phyloP scores from a whole-genome alignment of 2,329 filamentous ascomycete genomes.

The Exophiala bonariae region DNA sequence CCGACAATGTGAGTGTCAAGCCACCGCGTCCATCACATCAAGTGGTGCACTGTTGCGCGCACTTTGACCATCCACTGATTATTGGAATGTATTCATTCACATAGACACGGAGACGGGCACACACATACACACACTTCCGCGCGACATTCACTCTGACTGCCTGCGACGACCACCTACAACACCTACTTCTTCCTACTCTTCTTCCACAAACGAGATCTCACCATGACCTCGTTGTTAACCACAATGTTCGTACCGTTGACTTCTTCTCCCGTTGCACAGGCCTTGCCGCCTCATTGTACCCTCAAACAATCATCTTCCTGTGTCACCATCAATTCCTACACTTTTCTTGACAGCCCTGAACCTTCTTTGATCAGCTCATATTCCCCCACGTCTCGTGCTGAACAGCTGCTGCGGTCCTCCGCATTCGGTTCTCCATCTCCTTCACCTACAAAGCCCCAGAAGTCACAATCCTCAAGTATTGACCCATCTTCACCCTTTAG shows the following conservation, averaged over 20 bases:
- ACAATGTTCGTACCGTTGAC: conserved; percentile 68
- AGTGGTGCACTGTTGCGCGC: no score
- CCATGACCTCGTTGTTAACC: conserved; percentile 71
- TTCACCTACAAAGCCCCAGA: conserved; percentile 26
- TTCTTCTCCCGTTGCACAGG: conserved; percentile 33
- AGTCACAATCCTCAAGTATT: conserved; percentile 32
- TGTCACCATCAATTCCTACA: conserved; percentile 32
- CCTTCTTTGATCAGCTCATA: conserved; percentile 15
- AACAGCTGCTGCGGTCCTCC: conserved; percentile 33
- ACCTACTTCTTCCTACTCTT: no score
- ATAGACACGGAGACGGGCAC: no score
- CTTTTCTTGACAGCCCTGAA: conserved; percentile 24
- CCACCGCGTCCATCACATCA: conserved; percentile 1
- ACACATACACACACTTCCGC: not conserved
- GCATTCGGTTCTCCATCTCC: conserved; percentile 37
- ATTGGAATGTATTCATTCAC: conserved; percentile 2
- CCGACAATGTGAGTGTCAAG: not conserved
- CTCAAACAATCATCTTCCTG: conserved; percentile 30
- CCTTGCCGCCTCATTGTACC: conserved; percentile 31
- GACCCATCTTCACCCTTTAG: conserved; percentile 50
- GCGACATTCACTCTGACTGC: not conserved
- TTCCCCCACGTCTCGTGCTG: conserved; percentile 29
- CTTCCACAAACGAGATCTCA: no score
- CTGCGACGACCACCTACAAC: not conserved
- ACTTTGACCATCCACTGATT: not conserved